Evolutionary conservation across 2,329 filamentous ascomycete genomes (phyloP).

Genomic region (Chaetomium strumarium): DNA sequence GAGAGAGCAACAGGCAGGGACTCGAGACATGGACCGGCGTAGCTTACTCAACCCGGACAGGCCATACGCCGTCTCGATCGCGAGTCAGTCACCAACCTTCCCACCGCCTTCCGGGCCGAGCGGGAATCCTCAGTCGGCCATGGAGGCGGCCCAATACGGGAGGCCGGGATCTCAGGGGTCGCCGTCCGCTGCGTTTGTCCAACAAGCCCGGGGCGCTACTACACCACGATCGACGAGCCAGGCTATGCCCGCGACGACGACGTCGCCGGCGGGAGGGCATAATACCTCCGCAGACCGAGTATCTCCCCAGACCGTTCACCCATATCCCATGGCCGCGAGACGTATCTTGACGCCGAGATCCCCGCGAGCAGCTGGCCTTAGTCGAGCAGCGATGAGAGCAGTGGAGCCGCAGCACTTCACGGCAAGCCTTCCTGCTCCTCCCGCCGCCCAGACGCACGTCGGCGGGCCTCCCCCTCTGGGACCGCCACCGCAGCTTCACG

Average conservation of each 20-base stretch:
- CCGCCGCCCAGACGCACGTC: conserved; percentile 15
- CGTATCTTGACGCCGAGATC: conserved; percentile 55
- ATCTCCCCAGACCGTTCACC: conserved; percentile 29
- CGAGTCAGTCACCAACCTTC: conserved; percentile 14
- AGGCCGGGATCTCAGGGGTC: conserved; percentile 16
- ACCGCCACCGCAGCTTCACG: conserved; percentile 17
- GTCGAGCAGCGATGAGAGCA: conserved; percentile 30
- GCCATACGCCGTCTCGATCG: conserved; percentile 22
- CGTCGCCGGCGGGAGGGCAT: conserved; percentile 22
- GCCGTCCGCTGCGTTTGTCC: conserved; percentile 23
- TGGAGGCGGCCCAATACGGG: conserved; percentile 23
- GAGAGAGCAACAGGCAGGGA: conserved; percentile 26
- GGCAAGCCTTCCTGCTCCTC: conserved; percentile 24
- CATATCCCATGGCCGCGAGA: conserved; percentile 33
- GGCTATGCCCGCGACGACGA: conserved; percentile 7
- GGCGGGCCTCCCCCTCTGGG: conserved; percentile 22
- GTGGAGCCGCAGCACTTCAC: conserved; percentile 28
- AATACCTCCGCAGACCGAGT: conserved; percentile 28
- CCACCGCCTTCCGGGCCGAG: conserved; percentile 20
- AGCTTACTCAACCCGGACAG: conserved; percentile 41
- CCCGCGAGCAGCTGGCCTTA: conserved; percentile 48
- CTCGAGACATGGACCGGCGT: conserved; percentile 36
- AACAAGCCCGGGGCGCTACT: conserved; percentile 26
- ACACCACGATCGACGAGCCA: conserved; percentile 29
- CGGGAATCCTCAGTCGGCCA: conserved; percentile 20